Percentiles rank a stretch among this genome's conserved stretches.
phyloP scores from a whole-genome alignment of 2,329 filamentous ascomycete species.

The Trichoderma semiorbis region DNA sequence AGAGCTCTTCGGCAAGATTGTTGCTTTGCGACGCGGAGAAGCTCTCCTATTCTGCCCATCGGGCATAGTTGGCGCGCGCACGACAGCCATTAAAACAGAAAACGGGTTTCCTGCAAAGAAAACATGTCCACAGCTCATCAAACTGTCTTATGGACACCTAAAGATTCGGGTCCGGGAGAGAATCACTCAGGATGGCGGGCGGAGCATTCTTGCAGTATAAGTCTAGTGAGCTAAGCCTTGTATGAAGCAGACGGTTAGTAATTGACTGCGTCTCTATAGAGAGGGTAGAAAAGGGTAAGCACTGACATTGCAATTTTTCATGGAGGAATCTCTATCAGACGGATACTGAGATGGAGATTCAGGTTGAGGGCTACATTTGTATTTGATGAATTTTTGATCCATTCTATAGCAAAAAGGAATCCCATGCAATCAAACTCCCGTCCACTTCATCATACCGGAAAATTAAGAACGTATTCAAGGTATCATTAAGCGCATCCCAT shows the following conservation, averaged over 20 bases:
- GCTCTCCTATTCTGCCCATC: slow-evolving; percentile 46
- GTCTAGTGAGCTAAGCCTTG: not conserved
- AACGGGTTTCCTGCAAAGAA: not conserved
- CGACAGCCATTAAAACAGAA: not conserved
- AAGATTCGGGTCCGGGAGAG: slow-evolving; percentile 40
- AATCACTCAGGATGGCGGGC: slow-evolving; percentile 44
- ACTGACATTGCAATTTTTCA: too few relatives aligned
- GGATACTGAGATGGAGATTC: not conserved
- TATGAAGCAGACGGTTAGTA: not conserved
- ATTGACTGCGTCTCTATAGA: not conserved
- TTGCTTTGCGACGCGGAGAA: slow-evolving; percentile 42
- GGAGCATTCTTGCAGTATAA: slow-evolving; percentile 42
- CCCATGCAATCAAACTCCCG: too few relatives aligned
- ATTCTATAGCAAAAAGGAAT: not conserved
- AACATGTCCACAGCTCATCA: not conserved
- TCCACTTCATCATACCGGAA: too few relatives aligned
- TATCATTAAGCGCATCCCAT: not conserved
- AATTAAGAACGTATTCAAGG: not conserved
- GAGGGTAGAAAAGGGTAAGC: not conserved
- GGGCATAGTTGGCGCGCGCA: slow-evolving; percentile 32
- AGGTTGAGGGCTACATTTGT: not conserved
- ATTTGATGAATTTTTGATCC: not conserved
- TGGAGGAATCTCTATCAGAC: too few relatives aligned
- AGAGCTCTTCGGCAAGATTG: slow-evolving; percentile 42
- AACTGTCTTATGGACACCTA: slow-evolving; percentile 39